Evolutionary conservation across 331 rosid species (phyloP).

Genomic region (Ulmus americana): DNA sequence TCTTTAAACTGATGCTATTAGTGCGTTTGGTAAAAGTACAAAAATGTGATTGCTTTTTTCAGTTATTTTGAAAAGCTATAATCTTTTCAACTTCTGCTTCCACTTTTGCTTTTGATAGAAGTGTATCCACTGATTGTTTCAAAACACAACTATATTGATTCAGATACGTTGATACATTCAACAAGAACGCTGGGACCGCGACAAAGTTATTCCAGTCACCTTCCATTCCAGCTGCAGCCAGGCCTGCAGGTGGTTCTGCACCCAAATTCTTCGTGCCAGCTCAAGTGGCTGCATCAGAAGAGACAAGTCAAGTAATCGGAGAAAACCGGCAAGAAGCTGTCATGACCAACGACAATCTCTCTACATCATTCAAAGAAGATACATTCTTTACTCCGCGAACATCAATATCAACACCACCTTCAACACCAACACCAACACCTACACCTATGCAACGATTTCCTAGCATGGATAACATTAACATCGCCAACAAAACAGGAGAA

Average conservation of each 20-base stretch:
- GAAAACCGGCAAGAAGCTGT: conserved; percentile 16
- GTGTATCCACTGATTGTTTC: background rate
- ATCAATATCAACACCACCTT: conserved; percentile 7
- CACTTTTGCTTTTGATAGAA: background rate
- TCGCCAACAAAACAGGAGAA: conserved; percentile 20
- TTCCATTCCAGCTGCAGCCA: conserved; percentile 25
- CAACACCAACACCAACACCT: conserved; percentile 12
- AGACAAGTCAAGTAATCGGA: conserved; percentile 19
- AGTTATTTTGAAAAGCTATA: no score
- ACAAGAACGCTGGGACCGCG: conserved; percentile 20
- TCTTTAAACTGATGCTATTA: no score
- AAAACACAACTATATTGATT: conserved; percentile 4
- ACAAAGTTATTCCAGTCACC: conserved; percentile 29
- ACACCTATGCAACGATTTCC: conserved; percentile 29
- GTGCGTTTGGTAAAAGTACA: no score
- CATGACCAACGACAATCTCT: conserved; percentile 8
- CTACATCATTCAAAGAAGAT: conserved; percentile 12
- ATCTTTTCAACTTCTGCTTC: no score
- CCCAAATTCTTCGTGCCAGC: conserved; percentile 34
- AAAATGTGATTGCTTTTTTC: no score
- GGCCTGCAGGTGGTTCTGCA: conserved; percentile 21
- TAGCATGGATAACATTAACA: conserved; percentile 32
- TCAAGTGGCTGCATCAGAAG: conserved; percentile 21
- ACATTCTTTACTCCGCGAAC: conserved; percentile 10
- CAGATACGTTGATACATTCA: conserved; percentile 45